Evolutionary conservation across 768 basidiomycete genomes (phyloP).

Genomic region (Lanmaoa rubissima): DNA sequence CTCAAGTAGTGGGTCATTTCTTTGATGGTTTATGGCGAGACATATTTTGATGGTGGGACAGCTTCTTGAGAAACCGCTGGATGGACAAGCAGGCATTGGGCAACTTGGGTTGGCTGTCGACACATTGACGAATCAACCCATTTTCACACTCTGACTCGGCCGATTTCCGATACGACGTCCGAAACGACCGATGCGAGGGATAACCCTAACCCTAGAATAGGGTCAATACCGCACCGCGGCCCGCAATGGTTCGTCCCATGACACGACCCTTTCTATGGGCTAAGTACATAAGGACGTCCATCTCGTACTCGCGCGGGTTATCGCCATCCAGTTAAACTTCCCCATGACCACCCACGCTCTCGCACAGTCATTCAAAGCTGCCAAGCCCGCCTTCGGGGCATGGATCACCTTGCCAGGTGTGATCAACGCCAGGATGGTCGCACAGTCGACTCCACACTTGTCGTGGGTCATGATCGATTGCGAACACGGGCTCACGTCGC

Average conservation of each 20-base stretch:
- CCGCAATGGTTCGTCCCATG: constrained; percentile 5
- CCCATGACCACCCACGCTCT: constrained; percentile 55
- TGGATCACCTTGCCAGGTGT: constrained; percentile 64
- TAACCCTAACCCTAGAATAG: neutral
- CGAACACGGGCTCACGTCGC: constrained; percentile 60
- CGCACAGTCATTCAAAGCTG: constrained; percentile 48
- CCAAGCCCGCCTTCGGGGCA: constrained; percentile 63
- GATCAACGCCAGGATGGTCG: constrained; percentile 57
- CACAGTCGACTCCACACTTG: constrained; percentile 51
- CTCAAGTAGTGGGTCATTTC: too few species aligned
- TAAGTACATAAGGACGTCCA: constrained; percentile 7
- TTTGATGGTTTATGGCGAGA: too few species aligned
- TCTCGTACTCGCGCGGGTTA: neutral
- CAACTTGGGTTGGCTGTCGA: too few species aligned
- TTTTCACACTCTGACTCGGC: too few species aligned
- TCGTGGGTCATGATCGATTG: constrained; percentile 69
- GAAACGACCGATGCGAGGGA: too few species aligned
- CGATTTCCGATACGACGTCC: too few species aligned
- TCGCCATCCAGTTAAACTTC: neutral
- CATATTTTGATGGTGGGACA: too few species aligned
- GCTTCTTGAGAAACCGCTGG: too few species aligned
- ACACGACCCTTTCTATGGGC: neutral
- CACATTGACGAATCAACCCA: too few species aligned
- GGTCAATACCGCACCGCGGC: neutral
- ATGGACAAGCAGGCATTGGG: too few species aligned